Evolutionary conservation across 257 asterid genomes (phyloP), one percentile per base, ranked within the genome.

Genomic region (Voacanga thouarsii): DNA sequence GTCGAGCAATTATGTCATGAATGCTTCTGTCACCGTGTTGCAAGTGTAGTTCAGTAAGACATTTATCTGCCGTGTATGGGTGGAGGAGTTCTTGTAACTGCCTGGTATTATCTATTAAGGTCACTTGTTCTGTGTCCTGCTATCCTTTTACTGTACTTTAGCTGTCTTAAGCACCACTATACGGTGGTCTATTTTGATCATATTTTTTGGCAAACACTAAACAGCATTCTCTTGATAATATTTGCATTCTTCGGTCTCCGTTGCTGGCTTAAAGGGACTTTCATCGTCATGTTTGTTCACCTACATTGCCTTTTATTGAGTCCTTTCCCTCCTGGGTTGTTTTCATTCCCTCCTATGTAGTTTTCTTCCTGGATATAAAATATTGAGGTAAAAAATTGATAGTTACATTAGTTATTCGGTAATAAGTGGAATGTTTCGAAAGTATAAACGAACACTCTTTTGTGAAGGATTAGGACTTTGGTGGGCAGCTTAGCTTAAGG

Each of bases 111-210:
- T 10, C 37, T 11, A 12, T 16, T 64, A 55, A 82, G 84, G 89
- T 75, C 85, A 85, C 84, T 80, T 39, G 68, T 83, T 79, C 75
- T 78, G 85, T 85, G 83, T 76, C 84, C 85, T 83, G 77, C 45
- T 82, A 74, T 74, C 78, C 39, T 26, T n/a, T n/a, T 57, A 51
- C 41, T 41, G 44, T 50, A 47, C 74, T 75, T 66, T 59, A 77
- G 15, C 59, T 68, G 60, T 8, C n/a, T 37, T 45, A 74, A 68
- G 51, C 51, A 21, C 57, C 23, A 50, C 45, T 41, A 12, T 41
- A n/a, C 15, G 14, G 50, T 74, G 83, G 70, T 45, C 55, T 66
- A 44, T 50, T 74, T 26, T 67, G 41, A 47, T 75, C 75, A 16
- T 33, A 68, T 68, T 10, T 21, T 41, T n/a, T 21, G 28, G 73